phyloP scores from a whole-genome alignment of 371 early-diverging fungal genomes.

The Mortierella polycephala region DNA sequence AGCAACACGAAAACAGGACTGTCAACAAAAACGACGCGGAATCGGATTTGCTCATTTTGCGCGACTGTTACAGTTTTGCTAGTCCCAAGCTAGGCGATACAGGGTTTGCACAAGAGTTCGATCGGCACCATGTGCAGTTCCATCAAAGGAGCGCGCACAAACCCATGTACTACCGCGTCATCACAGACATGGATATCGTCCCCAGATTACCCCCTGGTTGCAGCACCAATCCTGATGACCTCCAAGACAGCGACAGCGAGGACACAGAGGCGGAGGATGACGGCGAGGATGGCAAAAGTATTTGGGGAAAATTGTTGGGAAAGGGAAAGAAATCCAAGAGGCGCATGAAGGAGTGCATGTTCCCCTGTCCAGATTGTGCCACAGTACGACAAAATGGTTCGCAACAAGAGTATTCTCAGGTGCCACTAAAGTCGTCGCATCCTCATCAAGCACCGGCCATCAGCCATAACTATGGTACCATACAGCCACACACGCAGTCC shows the following conservation, averaged over 20 bases:
- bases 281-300: too few relatives aligned
- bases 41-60: constrained; percentile 30
- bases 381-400: background rate
- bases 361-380: constrained; percentile 18
- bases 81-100: constrained; percentile 61
- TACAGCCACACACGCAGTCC: too few relatives aligned
- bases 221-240: constrained; percentile 25
- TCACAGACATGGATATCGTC: constrained; percentile 40
- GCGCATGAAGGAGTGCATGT: constrained; percentile 10
- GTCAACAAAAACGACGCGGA: background rate
- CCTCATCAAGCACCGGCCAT: too few relatives aligned
- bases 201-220: constrained; percentile 41
- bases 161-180: constrained; percentile 36
- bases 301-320: too few relatives aligned
- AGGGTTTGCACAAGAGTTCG: constrained; percentile 56
- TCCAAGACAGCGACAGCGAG: too few relatives aligned
- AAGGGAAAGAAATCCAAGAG: background rate
- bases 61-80: constrained; percentile 60
- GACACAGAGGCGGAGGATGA: too few relatives aligned
- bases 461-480: too few relatives aligned
- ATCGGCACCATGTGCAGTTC: constrained; percentile 20
- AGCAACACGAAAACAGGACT: background rate
- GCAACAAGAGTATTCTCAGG: background rate
- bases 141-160: constrained; percentile 9
- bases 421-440: background rate